A percentile compares a stretch with the other conserved stretches of the same genome.
These are phyloP conservation scores for Mentha longifolia DNA, from an alignment of 257 asterid genomes.

Conservation along the genomic window DNA sequence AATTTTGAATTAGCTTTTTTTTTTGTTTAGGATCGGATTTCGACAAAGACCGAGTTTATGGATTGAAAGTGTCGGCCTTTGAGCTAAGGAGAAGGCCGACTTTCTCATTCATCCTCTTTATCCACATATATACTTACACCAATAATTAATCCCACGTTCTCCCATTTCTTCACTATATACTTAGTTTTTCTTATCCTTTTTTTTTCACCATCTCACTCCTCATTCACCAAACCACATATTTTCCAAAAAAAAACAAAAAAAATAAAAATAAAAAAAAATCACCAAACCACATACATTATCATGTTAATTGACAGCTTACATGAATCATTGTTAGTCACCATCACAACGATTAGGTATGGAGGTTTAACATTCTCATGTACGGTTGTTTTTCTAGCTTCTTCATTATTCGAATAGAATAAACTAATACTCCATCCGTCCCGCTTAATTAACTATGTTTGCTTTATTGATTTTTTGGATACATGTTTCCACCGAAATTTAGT, in stretches of 20 bases:
- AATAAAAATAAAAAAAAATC: too few relatives aligned
- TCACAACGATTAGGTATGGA: conserved; percentile 42
- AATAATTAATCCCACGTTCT: conserved; percentile 53
- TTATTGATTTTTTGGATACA: too few relatives aligned
- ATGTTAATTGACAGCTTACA: conserved; percentile 19
- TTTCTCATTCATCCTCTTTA: conserved; percentile 36
- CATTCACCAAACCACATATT: conserved; percentile 22
- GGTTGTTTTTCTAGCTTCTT: background rate
- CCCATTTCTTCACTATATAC: conserved; percentile 29
- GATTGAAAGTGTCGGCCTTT: conserved; percentile 47
- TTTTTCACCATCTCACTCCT: conserved; percentile 2
- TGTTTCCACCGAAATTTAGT: too few relatives aligned
- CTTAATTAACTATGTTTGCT: too few relatives aligned
- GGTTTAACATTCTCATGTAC: conserved; percentile 32
- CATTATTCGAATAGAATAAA: background rate
- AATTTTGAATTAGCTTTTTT: too few relatives aligned
- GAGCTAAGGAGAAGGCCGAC: conserved; percentile 24
- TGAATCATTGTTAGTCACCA: conserved; percentile 35
- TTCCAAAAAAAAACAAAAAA: too few relatives aligned
- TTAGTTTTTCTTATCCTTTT: background rate
- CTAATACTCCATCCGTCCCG: too few relatives aligned
- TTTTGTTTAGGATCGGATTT: background rate
- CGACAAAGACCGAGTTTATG: conserved; percentile 44
- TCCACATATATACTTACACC: conserved; percentile 4
- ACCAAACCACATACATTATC: too few relatives aligned